phyloP scores from a whole-genome alignment of 169 alveolate species.

The Nephromyces sp. region DNA sequence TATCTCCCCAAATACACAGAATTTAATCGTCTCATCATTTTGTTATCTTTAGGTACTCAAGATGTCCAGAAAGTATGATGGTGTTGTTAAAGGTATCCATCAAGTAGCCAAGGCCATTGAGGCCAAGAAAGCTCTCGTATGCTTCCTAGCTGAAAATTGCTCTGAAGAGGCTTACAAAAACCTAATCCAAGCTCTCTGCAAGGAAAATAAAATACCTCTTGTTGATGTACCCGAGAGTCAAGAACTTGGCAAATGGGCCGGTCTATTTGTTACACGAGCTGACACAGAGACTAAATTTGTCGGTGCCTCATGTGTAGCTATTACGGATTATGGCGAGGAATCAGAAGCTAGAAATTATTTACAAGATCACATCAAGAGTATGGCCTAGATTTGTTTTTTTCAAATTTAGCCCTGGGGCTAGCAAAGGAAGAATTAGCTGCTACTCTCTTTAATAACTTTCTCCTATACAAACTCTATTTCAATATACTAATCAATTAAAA shows the following conservation, averaged over 20 bases:
- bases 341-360: slow-evolving; percentile 81
- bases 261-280: slow-evolving; percentile 86
- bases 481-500: too few relatives aligned
- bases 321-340: slow-evolving; percentile 87
- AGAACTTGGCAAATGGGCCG: slow-evolving; percentile 93
- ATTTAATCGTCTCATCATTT: too few relatives aligned
- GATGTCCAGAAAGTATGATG: slow-evolving; percentile 78
- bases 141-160: slow-evolving; percentile 84
- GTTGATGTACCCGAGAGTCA: slow-evolving; percentile 82
- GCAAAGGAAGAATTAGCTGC: too few relatives aligned
- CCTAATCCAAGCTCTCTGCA: slow-evolving; percentile 62
- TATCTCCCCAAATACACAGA: too few relatives aligned
- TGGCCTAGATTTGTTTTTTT: too few relatives aligned
- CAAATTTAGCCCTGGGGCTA: too few relatives aligned
- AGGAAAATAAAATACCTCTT: slow-evolving; percentile 80
- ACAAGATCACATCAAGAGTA: slow-evolving; percentile 57
- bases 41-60: slow-evolving; percentile 73
- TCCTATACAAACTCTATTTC: too few relatives aligned
- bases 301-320: slow-evolving; percentile 90
- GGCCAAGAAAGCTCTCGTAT: slow-evolving; percentile 83
- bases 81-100: slow-evolving; percentile 84
- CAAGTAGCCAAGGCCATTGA: slow-evolving; percentile 88
- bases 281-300: slow-evolving; percentile 87
- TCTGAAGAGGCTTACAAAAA: slow-evolving; percentile 87
- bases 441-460: too few relatives aligned